Base-by-base conservation (phyloP, 2,329 filamentous ascomycete species). In the Magnaporthales sp. region DNA sequence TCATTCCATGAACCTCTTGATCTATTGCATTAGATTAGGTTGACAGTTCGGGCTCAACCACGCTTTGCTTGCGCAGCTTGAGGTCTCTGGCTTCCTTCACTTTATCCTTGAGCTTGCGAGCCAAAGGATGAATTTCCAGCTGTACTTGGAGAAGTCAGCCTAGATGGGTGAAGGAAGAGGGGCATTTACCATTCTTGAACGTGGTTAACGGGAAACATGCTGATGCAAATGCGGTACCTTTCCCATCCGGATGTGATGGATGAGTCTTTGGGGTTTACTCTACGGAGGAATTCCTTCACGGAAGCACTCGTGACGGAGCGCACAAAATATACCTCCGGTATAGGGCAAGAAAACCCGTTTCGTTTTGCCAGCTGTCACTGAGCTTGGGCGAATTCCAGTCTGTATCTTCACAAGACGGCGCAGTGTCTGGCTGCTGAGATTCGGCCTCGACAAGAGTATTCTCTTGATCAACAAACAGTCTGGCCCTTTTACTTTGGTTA, bases 81-180 rank as follows among this genome's bases (percentile, higher is more conserved):
- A 46, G 38, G 5, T 13, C 13, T 46, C 26, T 6, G 58, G 24
- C 24, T 32, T 66, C 15, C 56, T 66, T 66, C 13, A 68, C 60
- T 24, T 46, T 38, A 24, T 66, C 62, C 29, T 66, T 67, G 9
- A 68, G 66, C 24, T 66, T 62, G 15, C 66, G 62, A 6, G 64
- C 66, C 38, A 62, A 24, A 27, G 63, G 22, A 5, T 62, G 29
- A n/a, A 68, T 29, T 61, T 61, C 1, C 10, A 61, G 56, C 27
- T 61, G 15, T 19, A 19, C 15, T 19, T n/a, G 19, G 19, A n/a
- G 5, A 15, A n/a, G 38, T 51, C 3, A 51, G 38, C 38, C 3
- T 51, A 51, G 4, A 51, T n/a, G 1, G 19, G 1, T 1, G 6
- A n/a, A n/a, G 4, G 38, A 51, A 7, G 9, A 6, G 19, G 19